Base-by-base conservation (phyloP, 164 flowering plant genomes). In the Platanus orientalis region DNA sequence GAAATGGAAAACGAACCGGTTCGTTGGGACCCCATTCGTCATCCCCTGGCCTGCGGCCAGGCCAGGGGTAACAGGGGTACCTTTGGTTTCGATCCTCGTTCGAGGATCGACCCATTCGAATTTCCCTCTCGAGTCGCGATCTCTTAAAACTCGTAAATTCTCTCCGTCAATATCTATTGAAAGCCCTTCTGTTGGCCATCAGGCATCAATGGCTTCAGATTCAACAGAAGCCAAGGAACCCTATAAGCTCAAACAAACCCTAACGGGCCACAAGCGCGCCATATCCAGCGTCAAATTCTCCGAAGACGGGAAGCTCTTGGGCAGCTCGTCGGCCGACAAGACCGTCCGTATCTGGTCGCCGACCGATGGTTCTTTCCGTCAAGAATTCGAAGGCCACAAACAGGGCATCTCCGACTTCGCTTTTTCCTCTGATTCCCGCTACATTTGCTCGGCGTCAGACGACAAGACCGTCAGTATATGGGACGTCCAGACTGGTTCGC, bases 251-350 rank as follows among this genome's bases (percentile, higher is more conserved):
- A 47, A 73, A 39, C 84, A 85, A 69, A 89, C 93, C 79, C 89
- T 94, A 57, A 72, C 84, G 20, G 85, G 76, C 71, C 97, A 91
- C 83, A 83, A 80, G 47, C 81, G 82, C 39, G 84, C 93, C 27
- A 71, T 94, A 74, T 94, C 99, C 60, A 65, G 81, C 79, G 84
- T 94, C 68, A 91, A 94, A 64, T 94, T 94, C 95, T 94, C 99
- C 63, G 66, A 76, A 61, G 84, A 87, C 67, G 99, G 99, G 57
- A 68, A 69, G 42, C 81, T 91, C 67, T 76, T 94, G 30, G 99
- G 78, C 69, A 78, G 84, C 61, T 74, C 91, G 72, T 89, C 97
- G 66, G 97, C 97, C 61, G 98, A 94, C 77, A 87, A 84, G 45
- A 86, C 97, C 61, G 73, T 86, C 73, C 81, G 81, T 62, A 66